Evolutionary conservation across 768 basidiomycete species (phyloP).

Genomic region (Thelephora ganbajun): DNA sequence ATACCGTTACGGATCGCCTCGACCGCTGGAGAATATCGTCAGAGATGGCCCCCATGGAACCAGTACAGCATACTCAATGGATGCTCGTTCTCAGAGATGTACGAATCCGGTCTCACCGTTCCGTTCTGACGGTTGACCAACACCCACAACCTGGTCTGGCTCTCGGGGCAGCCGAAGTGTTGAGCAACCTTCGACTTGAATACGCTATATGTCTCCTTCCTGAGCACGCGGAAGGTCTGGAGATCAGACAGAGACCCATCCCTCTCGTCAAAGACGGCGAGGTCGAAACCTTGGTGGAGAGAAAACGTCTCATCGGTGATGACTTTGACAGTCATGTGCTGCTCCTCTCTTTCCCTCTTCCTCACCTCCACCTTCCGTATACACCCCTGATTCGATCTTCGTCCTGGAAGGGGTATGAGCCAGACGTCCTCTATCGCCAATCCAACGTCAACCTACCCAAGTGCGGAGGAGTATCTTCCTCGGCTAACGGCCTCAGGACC

Average conservation of each 20-base stretch:
- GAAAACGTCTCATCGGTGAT: conserved; percentile 94
- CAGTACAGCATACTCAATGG: conserved; percentile 53
- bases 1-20: conserved; percentile 95
- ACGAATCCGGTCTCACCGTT: conserved; percentile 94
- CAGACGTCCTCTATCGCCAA: conserved; percentile 1
- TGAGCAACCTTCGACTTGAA: conserved; percentile 89
- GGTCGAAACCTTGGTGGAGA: conserved; percentile 94
- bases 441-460: conserved; percentile 47
- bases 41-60: neutral
- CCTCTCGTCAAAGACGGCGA: conserved; percentile 95
- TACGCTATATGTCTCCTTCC: conserved; percentile 80
- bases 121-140: conserved; percentile 98
- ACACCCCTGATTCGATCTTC: conserved; percentile 87
- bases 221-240: conserved; percentile 89
- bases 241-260: conserved; percentile 92
- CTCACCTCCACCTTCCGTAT: conserved; percentile 86
- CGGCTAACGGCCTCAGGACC: conserved; percentile 78
- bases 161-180: conserved; percentile 78
- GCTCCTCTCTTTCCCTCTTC: conserved; percentile 93
- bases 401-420: conserved; percentile 34
- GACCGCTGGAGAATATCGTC: conserved; percentile 45
- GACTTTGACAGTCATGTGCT: conserved; percentile 94
- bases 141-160: conserved; percentile 90
- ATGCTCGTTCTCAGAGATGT: conserved; percentile 89
- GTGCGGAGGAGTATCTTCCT: conserved; percentile 89